Conservation (phyloP, 441 rosid genomes). For the Corymbia citriodora region DNA sequence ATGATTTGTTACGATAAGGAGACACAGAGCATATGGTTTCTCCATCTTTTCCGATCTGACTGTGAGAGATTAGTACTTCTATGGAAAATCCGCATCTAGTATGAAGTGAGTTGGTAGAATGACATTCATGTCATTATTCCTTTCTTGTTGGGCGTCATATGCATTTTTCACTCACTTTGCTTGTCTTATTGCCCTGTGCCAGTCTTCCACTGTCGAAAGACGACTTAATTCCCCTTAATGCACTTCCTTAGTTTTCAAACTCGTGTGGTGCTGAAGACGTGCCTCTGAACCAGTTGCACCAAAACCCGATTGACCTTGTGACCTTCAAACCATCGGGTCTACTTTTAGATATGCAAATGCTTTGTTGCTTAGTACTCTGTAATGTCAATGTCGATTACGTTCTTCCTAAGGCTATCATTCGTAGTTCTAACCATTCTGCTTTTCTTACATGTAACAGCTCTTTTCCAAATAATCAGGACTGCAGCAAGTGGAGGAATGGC, state of each 20-base stretch:
- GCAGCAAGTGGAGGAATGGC: conserved; percentile 12
- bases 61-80: background rate
- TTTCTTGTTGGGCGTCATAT: rapidly evolving
- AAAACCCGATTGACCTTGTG: background rate
- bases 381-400: background rate
- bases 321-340: background rate
- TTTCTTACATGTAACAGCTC: background rate
- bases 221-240: background rate
- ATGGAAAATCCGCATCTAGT: background rate
- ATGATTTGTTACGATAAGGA: background rate
- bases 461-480: conserved; percentile 14
- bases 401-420: background rate
- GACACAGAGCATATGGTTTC: background rate
- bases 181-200: background rate
- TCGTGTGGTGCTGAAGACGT: background rate
- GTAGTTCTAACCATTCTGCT: background rate
- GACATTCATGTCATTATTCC: background rate
- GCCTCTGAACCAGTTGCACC: background rate
- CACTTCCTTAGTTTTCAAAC: background rate
- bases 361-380: background rate
- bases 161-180: background rate
- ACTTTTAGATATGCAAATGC: background rate
- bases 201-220: background rate
- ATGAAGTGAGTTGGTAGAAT: background rate
- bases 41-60: background rate